phyloP scores from a whole-genome alignment of 257 asterid genomes.

The Ilex asprella region DNA sequence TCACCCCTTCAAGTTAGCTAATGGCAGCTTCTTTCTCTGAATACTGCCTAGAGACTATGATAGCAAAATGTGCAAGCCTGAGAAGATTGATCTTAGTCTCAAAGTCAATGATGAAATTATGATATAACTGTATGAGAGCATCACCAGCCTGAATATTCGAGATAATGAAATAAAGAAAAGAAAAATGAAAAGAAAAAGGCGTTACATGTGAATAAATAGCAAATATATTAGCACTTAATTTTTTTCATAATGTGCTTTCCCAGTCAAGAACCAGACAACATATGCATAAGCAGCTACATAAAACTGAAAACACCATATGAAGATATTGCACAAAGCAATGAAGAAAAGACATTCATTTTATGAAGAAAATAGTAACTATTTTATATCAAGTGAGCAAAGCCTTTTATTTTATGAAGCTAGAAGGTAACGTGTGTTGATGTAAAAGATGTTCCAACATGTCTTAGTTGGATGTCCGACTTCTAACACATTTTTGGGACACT shows the following conservation, averaged over 20 bases:
- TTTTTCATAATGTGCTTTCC: too few relatives aligned
- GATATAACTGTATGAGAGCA: conserved; percentile 81
- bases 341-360: too few relatives aligned
- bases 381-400: too few relatives aligned
- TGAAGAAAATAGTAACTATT: too few relatives aligned
- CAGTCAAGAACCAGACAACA: neutral
- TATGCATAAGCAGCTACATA: neutral
- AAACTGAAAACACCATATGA: too few relatives aligned
- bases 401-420: too few relatives aligned
- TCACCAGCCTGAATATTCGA: conserved; percentile 95
- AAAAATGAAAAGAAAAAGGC: conserved; percentile 7
- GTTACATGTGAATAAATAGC: neutral
- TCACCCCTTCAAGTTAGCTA: conserved; percentile 79
- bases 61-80: conserved; percentile 96
- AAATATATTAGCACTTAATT: too few relatives aligned
- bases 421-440: too few relatives aligned
- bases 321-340: too few relatives aligned
- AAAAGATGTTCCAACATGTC: too few relatives aligned
- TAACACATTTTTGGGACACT: too few relatives aligned
- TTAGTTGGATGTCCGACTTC: too few relatives aligned
- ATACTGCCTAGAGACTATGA: conserved; percentile 77
- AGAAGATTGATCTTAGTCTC: conserved; percentile 97
- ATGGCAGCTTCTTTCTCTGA: conserved; percentile 81
- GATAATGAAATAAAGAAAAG: conserved; percentile 7
- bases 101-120: conserved; percentile 84